Conservation (phyloP, 352 stramenopile species). For the Blastocystis sp. region DNA sequence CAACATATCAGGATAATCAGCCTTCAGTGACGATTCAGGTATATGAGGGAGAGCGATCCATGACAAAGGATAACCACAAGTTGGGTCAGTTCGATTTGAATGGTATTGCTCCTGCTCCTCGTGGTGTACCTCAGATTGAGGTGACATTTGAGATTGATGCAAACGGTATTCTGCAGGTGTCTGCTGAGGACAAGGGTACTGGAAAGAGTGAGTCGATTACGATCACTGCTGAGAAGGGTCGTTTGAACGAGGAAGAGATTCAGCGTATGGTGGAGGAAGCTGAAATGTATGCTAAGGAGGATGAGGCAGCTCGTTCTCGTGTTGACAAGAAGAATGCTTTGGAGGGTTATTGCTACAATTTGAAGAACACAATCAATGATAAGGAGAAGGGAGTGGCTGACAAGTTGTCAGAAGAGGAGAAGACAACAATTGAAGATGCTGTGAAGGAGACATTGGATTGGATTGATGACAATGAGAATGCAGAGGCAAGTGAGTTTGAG, state of each 20-base stretch:
- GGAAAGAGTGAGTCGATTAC: conserved; percentile 98
- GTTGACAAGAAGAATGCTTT: conserved; percentile 91
- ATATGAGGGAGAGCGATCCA: conserved; percentile 94
- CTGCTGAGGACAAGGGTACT: too few relatives aligned
- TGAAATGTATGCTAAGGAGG: conserved; percentile 93
- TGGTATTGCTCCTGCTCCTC: conserved; percentile 88
- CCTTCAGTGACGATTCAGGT: conserved; percentile 84
- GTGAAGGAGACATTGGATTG: conserved; percentile 96
- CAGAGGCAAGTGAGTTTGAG: conserved; percentile 94
- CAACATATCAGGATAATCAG: conserved; percentile 98
- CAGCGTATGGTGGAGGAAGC: conserved; percentile 96
- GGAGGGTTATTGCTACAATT: conserved; percentile 89
- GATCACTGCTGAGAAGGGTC: conserved; percentile 95
- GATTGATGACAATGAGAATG: conserved; percentile 95
- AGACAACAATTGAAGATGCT: conserved; percentile 78
- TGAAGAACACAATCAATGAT: conserved; percentile 85
- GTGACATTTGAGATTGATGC: too few relatives aligned
- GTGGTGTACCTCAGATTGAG: conserved; percentile 96
- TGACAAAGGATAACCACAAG: conserved; percentile 97
- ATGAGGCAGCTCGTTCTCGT: conserved; percentile 82
- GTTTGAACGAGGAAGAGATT: conserved; percentile 95
- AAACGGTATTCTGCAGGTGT: too few relatives aligned
- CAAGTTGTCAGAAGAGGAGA: conserved; percentile 89
- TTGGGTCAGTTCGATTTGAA: conserved; percentile 98
- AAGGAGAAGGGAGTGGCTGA: conserved; percentile 86